Evolutionary conservation across 805 yeast genomes (phyloP).

Genomic region (Kodamaea leandrae): DNA sequence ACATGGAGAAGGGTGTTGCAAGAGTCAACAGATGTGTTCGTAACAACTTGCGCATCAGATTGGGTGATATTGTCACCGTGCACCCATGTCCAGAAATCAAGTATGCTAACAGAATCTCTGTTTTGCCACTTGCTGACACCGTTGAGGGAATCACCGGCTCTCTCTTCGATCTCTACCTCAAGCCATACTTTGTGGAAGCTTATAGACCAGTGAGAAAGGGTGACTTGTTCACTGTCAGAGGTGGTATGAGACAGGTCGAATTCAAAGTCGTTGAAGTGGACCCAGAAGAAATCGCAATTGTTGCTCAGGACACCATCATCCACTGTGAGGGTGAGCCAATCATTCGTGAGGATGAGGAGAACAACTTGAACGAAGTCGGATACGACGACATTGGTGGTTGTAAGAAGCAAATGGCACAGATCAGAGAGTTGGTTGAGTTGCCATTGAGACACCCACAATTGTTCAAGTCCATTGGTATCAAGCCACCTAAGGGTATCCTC

Average conservation of each 20-base stretch:
- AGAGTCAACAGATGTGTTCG: conserved; percentile 94
- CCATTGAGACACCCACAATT: conserved; percentile 98
- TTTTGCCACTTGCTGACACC: conserved; percentile 95
- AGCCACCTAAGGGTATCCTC: conserved; percentile 97
- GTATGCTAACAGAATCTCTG: conserved; percentile 92
- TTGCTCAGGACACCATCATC: conserved; percentile 96
- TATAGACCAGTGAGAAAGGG: conserved; percentile 98
- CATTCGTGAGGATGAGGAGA: conserved; percentile 96
- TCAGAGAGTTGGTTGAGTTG: conserved; percentile 96
- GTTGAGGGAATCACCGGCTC: conserved; percentile 98
- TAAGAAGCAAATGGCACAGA: conserved; percentile 99
- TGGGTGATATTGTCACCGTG: conserved; percentile 87
- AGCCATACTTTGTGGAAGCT: conserved; percentile 98
- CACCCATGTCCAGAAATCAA: conserved; percentile 98
- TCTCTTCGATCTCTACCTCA: conserved; percentile 89
- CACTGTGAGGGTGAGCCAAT: conserved; percentile 99
- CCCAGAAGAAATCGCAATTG: conserved; percentile 96
- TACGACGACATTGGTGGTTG: conserved; percentile 99
- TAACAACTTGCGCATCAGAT: conserved; percentile 87
- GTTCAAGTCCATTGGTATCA: conserved; percentile 96
- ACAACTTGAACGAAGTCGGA: conserved; percentile 94
- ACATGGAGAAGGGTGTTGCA: conserved; percentile 92
- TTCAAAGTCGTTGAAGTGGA: conserved; percentile 98
- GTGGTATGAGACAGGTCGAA: conserved; percentile 99
- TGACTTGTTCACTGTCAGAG: conserved; percentile 93